phyloP scores from a whole-genome alignment of 306 rosid species.

The Notholithocarpus densiflorus region DNA sequence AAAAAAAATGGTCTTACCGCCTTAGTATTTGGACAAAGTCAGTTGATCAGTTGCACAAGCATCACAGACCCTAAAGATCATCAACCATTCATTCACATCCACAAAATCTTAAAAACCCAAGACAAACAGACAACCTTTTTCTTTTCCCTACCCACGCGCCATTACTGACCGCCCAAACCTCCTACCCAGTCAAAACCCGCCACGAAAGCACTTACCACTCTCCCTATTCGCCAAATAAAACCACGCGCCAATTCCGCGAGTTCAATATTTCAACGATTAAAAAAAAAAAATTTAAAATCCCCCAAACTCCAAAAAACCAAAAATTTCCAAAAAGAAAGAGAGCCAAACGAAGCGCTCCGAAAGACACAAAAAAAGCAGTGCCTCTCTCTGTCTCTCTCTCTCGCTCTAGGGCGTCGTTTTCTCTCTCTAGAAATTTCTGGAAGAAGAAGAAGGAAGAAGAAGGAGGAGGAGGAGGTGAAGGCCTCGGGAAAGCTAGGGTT shows the following conservation, averaged over 20 bases:
- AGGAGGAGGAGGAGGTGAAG: neutral
- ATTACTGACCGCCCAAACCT: neutral
- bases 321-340: conserved; percentile 31
- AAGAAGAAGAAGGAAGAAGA: neutral
- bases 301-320: neutral
- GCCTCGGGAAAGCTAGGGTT: neutral
- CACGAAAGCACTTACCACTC: neutral
- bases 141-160: neutral
- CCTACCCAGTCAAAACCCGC: neutral
- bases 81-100: neutral
- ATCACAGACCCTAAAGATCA: neutral
- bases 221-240: neutral
- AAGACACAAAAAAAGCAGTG: conserved; percentile 15
- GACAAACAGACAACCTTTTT: no score
- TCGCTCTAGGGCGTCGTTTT: conserved; percentile 6
- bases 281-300: neutral
- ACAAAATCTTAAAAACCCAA: neutral
- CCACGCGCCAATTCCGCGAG: neutral
- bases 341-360: conserved; percentile 26
- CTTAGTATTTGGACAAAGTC: no score
- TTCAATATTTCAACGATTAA: no score
- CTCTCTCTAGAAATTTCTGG: conserved; percentile 5
- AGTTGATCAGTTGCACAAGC: neutral
- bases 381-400: conserved; percentile 23
- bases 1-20: no score